phyloP scores from a whole-genome alignment of 352 stramenopile genomes.

The Globisporangium cederbergense region DNA sequence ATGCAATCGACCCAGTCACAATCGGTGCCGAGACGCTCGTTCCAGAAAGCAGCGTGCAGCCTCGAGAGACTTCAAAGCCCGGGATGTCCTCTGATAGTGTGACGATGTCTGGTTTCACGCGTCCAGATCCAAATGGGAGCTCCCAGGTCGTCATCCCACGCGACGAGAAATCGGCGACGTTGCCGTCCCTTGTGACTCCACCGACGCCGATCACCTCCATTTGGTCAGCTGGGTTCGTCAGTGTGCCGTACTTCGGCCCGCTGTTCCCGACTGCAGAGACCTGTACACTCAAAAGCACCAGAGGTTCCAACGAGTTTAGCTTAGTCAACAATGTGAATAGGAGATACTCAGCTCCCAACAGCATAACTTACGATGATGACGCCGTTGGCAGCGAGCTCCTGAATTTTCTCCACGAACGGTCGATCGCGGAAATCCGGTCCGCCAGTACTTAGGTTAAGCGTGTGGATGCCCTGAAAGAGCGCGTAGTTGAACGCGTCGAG shows the following conservation, averaged over 20 bases:
- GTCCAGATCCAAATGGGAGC: constrained; percentile 71
- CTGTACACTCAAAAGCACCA: constrained; percentile 14
- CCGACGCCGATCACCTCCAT: constrained; percentile 84
- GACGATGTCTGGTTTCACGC: constrained; percentile 85
- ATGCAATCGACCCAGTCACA: constrained; percentile 65
- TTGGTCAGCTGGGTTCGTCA: constrained; percentile 86
- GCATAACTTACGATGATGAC: constrained; percentile 58
- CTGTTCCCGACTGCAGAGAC: constrained; percentile 84
- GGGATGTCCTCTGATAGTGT: constrained; percentile 65
- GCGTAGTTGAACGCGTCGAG: constrained; percentile 90
- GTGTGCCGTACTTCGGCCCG: constrained; percentile 77
- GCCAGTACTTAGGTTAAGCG: constrained; percentile 87
- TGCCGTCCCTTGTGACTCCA: constrained; percentile 46
- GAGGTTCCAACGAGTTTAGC: background rate
- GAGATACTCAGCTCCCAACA: background rate
- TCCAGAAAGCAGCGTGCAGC: constrained; percentile 66
- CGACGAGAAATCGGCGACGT: constrained; percentile 78
- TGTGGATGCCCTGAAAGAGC: constrained; percentile 65
- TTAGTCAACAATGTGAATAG: constrained; percentile 1
- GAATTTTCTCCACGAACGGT: constrained; percentile 88
- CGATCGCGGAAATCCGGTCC: constrained; percentile 81
- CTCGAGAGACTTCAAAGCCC: constrained; percentile 43
- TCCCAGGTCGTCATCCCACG: constrained; percentile 87
- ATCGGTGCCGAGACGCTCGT: constrained; percentile 86
- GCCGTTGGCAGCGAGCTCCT: constrained; percentile 72